Percentiles rank a stretch among this genome's conserved stretches.
Conservation (phyloP, 2,329 filamentous ascomycete genomes). For the Penicillium psychrosexuale region DNA sequence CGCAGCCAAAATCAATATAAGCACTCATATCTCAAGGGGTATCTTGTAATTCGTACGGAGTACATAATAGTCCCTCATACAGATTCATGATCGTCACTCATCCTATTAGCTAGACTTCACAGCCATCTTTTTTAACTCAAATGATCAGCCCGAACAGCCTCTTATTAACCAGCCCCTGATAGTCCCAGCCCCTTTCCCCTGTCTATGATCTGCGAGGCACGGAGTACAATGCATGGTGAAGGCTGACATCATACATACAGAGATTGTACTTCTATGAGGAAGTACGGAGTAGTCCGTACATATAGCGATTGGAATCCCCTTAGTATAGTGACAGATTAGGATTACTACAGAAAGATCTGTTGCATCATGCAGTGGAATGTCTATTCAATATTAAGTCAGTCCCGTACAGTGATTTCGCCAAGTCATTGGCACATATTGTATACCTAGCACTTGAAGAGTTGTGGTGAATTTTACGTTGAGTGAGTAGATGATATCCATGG, state of each 20-base stretch:
- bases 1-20: not conserved
- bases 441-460: not conserved
- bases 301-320: not conserved
- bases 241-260: not conserved
- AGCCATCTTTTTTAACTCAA: not conserved
- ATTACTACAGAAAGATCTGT: not conserved
- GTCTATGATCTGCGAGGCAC: not conserved
- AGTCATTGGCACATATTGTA: not conserved
- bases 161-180: conserved; percentile 4
- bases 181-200: not conserved
- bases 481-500: not conserved
- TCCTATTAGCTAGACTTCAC: not conserved
- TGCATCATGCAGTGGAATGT: not conserved
- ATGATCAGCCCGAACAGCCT: not conserved
- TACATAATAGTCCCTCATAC: not conserved
- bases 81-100: not conserved
- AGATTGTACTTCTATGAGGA: not conserved
- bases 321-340: not conserved
- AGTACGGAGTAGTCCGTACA: not conserved
- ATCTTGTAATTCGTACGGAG: too few species aligned
- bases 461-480: not conserved
- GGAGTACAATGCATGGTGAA: not conserved
- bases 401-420: not conserved
- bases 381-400: not conserved
- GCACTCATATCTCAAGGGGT: not conserved